Conservation (phyloP, 768 basidiomycete genomes). For the Coprinellus micaceus region DNA sequence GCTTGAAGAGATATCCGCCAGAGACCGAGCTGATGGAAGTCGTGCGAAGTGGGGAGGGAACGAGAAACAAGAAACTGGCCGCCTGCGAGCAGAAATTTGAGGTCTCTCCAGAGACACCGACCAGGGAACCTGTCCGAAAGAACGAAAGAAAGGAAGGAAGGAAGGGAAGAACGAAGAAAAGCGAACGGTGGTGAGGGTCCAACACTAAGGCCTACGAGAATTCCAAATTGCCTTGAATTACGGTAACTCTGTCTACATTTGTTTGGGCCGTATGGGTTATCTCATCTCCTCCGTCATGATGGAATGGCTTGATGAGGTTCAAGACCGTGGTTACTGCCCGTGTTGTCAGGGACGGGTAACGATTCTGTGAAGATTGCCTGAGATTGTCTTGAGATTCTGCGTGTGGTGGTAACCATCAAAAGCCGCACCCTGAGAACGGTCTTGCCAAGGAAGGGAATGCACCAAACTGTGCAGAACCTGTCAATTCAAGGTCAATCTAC, state of each 20-base stretch:
- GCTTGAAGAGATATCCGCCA: slow-evolving; percentile 7
- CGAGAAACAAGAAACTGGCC: slow-evolving; percentile 22
- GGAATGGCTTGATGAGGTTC: background rate
- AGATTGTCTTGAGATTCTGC: too few relatives aligned
- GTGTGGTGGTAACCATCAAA: slow-evolving; percentile 1
- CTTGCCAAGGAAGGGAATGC: background rate
- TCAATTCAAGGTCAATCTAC: too few relatives aligned
- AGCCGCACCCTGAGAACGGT: background rate
- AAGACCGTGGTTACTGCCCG: background rate
- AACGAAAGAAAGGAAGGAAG: slow-evolving; percentile 19
- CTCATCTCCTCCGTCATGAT: background rate
- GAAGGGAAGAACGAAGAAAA: slow-evolving; percentile 16
- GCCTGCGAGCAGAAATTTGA: slow-evolving; percentile 38
- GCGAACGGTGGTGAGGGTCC: slow-evolving; percentile 6
- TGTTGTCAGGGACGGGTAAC: too few relatives aligned
- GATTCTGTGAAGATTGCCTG: too few relatives aligned
- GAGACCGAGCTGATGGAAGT: slow-evolving; percentile 1
- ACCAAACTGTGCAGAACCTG: too few relatives aligned
- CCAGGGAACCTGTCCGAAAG: slow-evolving; percentile 33
- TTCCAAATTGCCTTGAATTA: background rate
- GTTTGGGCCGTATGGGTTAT: background rate
- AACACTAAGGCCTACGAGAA: background rate
- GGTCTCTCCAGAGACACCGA: slow-evolving; percentile 23
- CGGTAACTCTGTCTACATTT: slow-evolving; percentile 3
- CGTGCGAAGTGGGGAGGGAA: slow-evolving; percentile 3